A percentile compares a stretch with the other conserved stretches of the same genome.
Evolutionary conservation across 495 filamentous ascomycete genomes (phyloP).

Genomic region (Niebla homalea): DNA sequence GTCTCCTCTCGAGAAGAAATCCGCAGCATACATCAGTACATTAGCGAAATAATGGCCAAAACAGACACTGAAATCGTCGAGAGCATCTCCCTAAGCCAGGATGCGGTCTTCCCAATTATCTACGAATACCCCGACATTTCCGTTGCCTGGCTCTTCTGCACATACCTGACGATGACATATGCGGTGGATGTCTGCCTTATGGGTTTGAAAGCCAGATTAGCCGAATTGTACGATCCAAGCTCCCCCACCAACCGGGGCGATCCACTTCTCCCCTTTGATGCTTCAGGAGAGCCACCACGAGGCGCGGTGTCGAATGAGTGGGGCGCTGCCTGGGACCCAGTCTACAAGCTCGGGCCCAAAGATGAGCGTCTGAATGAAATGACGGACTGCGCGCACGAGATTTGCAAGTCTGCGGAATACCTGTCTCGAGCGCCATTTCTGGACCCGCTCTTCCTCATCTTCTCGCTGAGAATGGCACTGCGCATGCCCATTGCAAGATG

Average conservation of each 20-base stretch:
- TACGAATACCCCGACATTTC: slow-evolving; percentile 1
- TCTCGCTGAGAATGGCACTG: neutral
- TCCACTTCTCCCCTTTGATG: neutral
- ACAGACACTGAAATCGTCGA: no score
- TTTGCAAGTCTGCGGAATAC: slow-evolving; percentile 4
- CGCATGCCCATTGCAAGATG: neutral
- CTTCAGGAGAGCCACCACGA: neutral
- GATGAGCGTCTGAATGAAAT: slow-evolving; percentile 4
- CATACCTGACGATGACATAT: neutral
- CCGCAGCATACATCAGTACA: neutral
- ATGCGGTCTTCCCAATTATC: slow-evolving; percentile 1
- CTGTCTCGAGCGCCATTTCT: slow-evolving; percentile 2
- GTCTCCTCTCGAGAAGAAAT: neutral
- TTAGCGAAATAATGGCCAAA: neutral
- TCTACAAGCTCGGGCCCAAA: neutral
- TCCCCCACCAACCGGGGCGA: neutral
- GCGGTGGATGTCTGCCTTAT: slow-evolving; percentile 6
- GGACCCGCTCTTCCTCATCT: slow-evolving; percentile 6
- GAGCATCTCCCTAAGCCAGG: no score
- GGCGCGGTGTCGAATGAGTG: neutral
- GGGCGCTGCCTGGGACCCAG: neutral
- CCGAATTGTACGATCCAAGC: neutral
- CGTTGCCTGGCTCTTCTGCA: neutral
- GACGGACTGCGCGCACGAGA: neutral
- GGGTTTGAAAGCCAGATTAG: slow-evolving; percentile 6